Conservation (phyloP, 208 protist genomes). For the Vickermania spadyakhi region DNA sequence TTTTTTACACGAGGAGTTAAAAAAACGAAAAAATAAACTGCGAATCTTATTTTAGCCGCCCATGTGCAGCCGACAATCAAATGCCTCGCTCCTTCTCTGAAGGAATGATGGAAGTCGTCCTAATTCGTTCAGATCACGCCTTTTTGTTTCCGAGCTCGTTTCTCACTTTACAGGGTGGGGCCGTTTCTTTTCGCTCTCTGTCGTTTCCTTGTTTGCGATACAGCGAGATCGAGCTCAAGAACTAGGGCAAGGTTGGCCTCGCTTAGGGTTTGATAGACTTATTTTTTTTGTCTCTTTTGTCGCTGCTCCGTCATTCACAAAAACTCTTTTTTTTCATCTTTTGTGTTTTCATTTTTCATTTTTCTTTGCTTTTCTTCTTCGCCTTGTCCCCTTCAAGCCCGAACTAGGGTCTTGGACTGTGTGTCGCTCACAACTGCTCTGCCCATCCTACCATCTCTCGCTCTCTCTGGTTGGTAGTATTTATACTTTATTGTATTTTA, state of each 20-base stretch:
- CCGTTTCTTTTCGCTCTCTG: too few species aligned
- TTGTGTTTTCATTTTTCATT: background rate
- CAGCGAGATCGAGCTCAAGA: too few species aligned
- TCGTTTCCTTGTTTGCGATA: too few species aligned
- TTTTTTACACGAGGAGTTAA: too few species aligned
- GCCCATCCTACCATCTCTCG: background rate
- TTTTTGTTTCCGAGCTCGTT: too few species aligned
- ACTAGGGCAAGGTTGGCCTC: background rate
- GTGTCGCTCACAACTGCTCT: background rate
- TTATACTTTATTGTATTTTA: background rate
- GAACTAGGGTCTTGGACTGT: background rate
- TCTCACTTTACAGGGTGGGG: too few species aligned
- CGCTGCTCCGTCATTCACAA: conserved; percentile 1
- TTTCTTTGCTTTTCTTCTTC: conserved; percentile 5
- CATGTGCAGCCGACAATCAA: too few species aligned
- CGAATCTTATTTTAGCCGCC: too few species aligned
- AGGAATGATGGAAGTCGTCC: too few species aligned
- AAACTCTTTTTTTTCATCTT: conserved; percentile 3
- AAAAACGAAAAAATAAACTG: too few species aligned
- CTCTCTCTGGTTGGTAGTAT: conserved; percentile 1
- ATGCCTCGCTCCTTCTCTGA: too few species aligned
- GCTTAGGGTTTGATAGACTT: background rate
- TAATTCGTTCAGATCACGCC: too few species aligned
- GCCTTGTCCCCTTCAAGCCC: background rate
- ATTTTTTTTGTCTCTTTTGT: conserved; percentile 1